phyloP scores from a whole-genome alignment of 306 rosid species.

The Lablab purpureus region DNA sequence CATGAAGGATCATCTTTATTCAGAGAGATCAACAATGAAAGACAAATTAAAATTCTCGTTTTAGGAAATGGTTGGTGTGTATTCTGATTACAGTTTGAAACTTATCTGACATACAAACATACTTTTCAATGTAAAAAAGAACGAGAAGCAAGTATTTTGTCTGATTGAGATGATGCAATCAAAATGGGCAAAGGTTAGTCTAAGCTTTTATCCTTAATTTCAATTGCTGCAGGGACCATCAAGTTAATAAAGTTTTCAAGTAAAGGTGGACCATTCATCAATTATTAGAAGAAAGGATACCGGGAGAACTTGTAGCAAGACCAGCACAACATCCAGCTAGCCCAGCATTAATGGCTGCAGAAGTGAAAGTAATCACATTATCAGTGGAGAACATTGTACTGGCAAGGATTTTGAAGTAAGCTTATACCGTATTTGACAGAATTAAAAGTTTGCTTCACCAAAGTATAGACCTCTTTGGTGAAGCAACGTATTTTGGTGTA shows the following conservation, averaged over 20 bases:
- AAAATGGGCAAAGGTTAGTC: not conserved
- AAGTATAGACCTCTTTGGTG: not conserved
- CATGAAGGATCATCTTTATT: not conserved
- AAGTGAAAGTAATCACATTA: slow-evolving; percentile 36
- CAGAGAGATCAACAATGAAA: not conserved
- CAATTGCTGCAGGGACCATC: not conserved
- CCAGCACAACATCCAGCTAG: slow-evolving; percentile 95
- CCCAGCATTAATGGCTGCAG: slow-evolving; percentile 78
- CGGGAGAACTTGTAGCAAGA: slow-evolving; percentile 85
- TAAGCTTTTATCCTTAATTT: not conserved
- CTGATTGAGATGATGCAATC: not conserved
- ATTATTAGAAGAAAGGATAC: slow-evolving; percentile 46
- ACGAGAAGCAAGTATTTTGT: no score
- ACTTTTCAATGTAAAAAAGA: no score
- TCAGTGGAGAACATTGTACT: not conserved
- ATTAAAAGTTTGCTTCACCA: not conserved
- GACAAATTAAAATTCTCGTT: not conserved
- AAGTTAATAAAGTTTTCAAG: not conserved
- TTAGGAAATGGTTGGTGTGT: not conserved
- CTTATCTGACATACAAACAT: no score
- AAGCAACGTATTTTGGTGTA: not conserved
- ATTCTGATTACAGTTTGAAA: no score
- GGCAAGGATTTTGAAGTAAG: not conserved
- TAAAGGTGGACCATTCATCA: not conserved
- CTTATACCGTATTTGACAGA: not conserved